Conservation (phyloP, 306 rosid genomes). For the Castanea mollissima region DNA sequence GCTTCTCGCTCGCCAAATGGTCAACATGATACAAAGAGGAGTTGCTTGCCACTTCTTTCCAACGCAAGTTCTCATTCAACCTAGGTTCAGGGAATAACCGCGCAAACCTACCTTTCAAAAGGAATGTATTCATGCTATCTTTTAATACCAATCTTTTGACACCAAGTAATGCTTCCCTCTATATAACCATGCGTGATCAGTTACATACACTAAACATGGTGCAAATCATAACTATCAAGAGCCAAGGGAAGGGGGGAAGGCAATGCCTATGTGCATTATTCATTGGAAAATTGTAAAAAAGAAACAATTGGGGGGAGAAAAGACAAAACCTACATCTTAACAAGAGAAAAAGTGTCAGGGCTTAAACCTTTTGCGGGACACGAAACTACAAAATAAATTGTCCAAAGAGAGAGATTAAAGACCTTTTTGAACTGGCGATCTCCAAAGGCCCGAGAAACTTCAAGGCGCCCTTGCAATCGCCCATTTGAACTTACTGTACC, state of each 20-base stretch:
- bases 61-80: background rate
- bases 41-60: background rate
- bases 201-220: background rate
- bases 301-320: background rate
- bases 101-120: background rate
- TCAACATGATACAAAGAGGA: too few species aligned
- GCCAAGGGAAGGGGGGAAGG: too few species aligned
- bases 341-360: background rate
- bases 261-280: background rate
- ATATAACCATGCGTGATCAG: background rate
- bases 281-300: background rate
- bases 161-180: background rate
- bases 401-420: conserved; percentile 9
- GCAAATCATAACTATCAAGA: background rate
- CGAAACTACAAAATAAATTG: background rate
- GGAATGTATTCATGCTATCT: background rate
- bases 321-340: background rate
- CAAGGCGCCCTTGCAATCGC: conserved; percentile 82
- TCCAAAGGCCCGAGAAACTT: conserved; percentile 88
- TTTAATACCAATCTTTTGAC: background rate
- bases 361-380: background rate
- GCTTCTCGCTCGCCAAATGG: too few species aligned
- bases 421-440: conserved; percentile 94
- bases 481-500: conserved; percentile 86
- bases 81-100: background rate